These are phyloP conservation scores for Rhodotorula mucilaginosa DNA, from an alignment of 1,284 basidiomycete genomes.

Conservation along the genomic window DNA sequence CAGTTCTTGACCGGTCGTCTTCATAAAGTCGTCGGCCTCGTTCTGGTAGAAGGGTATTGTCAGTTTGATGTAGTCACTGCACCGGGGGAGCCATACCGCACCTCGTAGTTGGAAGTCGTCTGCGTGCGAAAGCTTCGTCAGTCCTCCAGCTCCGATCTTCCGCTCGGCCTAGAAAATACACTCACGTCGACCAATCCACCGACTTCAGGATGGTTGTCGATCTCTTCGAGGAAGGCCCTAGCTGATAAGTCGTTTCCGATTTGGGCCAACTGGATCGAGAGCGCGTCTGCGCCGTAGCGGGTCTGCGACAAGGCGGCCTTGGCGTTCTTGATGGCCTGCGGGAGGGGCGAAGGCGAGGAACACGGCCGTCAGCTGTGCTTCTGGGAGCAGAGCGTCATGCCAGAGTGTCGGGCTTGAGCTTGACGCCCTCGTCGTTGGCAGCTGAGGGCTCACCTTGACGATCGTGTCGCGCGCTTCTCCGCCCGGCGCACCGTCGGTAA, in stretches of 20 bases:
- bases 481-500: constrained; percentile 24
- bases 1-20: constrained; percentile 5
- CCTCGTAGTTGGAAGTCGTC: not conserved
- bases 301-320: constrained; percentile 49
- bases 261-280: constrained; percentile 52
- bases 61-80: too few relatives aligned
- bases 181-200: constrained; percentile 19
- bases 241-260: constrained; percentile 50
- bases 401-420: too few relatives aligned
- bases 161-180: not conserved
- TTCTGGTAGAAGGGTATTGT: not conserved
- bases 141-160: too few relatives aligned
- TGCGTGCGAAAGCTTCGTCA: not conserved
- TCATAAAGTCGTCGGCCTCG: constrained; percentile 16
- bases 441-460: constrained; percentile 40
- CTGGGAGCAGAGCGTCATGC: too few relatives aligned
- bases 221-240: constrained; percentile 50
- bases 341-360: not conserved
- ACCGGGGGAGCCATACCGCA: not conserved
- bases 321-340: constrained; percentile 45
- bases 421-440: constrained; percentile 31
- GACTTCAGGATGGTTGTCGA: constrained; percentile 49
- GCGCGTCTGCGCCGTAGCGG: constrained; percentile 52
- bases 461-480: constrained; percentile 13
- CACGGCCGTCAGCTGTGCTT: too few relatives aligned